phyloP scores from a whole-genome alignment of 345 rosid species.

The Melaleuca alternifolia region DNA sequence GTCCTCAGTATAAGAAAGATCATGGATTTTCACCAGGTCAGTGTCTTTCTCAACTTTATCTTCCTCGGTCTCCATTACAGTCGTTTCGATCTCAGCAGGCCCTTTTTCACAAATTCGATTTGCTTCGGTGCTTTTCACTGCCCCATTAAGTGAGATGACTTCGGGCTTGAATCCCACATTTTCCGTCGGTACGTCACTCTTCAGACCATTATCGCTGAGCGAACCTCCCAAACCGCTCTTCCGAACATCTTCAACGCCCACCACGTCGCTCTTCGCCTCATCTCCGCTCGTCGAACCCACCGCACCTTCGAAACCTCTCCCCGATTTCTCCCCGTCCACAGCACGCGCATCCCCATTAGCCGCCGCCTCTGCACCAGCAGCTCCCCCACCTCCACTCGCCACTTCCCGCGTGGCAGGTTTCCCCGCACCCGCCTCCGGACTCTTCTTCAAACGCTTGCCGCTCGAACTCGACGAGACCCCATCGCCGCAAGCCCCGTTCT shows the following conservation, averaged over 20 bases:
- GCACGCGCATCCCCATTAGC: neutral
- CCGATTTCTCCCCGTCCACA: neutral
- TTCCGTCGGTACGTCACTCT: neutral
- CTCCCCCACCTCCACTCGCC: neutral
- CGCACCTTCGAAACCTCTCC: constrained; percentile 3
- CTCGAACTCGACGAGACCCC: neutral
- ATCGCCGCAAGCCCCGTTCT: neutral
- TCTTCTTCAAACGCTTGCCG: constrained; percentile 22
- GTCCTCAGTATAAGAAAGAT: neutral
- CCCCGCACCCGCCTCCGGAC: constrained; percentile 3
- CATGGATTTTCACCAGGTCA: neutral
- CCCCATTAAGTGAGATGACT: neutral
- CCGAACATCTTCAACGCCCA: constrained; percentile 42
- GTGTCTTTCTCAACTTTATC: neutral
- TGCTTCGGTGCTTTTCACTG: neutral
- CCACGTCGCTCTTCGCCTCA: constrained; percentile 65
- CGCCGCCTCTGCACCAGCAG: neutral
- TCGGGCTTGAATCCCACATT: neutral
- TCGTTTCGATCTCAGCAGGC: neutral
- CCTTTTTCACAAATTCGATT: neutral
- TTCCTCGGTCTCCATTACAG: neutral
- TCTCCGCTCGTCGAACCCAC: constrained; percentile 32
- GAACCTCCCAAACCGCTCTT: constrained; percentile 1
- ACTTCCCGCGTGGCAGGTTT: neutral
- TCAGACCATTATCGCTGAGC: constrained; percentile 7